Percentiles rank a stretch among this genome's conserved stretches.
These are phyloP conservation scores for Ophiostoma fasciatum DNA, from an alignment of 2,329 filamentous ascomycete species.

Conservation along the genomic window DNA sequence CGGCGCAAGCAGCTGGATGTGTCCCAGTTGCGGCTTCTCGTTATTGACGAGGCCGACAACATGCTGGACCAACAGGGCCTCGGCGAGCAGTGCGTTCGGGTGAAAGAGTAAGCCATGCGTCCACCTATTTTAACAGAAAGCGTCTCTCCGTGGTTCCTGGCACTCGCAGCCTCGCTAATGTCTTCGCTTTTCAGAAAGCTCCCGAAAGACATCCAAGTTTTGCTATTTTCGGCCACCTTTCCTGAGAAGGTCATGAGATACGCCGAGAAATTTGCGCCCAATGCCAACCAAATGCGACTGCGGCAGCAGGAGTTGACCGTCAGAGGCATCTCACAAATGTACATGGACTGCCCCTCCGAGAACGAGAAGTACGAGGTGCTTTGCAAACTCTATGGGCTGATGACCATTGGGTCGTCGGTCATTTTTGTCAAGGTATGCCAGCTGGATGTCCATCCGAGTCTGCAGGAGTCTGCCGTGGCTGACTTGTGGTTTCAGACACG, in stretches of 20 bases:
- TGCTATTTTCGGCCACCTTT: conserved; percentile 92
- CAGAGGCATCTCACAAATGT: conserved; percentile 94
- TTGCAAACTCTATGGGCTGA: conserved; percentile 84
- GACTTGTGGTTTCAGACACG: too few species aligned
- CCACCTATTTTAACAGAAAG: too few species aligned
- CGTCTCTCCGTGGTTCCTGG: not conserved
- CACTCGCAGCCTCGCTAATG: conserved; percentile 1
- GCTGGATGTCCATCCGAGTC: too few species aligned
- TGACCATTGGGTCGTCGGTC: conserved; percentile 94
- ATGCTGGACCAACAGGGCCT: conserved; percentile 95
- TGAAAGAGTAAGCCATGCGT: conserved; percentile 57
- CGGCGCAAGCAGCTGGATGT: conserved; percentile 60
- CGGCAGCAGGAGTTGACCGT: conserved; percentile 87
- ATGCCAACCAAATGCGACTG: conserved; percentile 74
- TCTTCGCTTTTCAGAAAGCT: conserved; percentile 41
- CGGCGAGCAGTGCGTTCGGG: conserved; percentile 84
- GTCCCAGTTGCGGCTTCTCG: conserved; percentile 61
- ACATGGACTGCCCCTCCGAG: conserved; percentile 78
- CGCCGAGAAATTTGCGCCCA: conserved; percentile 69
- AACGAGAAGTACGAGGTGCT: conserved; percentile 76
- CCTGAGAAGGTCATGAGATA: conserved; percentile 75
- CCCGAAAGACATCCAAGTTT: conserved; percentile 62
- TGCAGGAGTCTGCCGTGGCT: too few species aligned
- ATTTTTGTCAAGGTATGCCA: conserved; percentile 82
- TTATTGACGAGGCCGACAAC: conserved; percentile 95